A percentile compares a stretch with the other conserved stretches of the same genome.
phyloP scores from a whole-genome alignment of 805 yeast genomes.

The Saccharomycopsis malanga region DNA sequence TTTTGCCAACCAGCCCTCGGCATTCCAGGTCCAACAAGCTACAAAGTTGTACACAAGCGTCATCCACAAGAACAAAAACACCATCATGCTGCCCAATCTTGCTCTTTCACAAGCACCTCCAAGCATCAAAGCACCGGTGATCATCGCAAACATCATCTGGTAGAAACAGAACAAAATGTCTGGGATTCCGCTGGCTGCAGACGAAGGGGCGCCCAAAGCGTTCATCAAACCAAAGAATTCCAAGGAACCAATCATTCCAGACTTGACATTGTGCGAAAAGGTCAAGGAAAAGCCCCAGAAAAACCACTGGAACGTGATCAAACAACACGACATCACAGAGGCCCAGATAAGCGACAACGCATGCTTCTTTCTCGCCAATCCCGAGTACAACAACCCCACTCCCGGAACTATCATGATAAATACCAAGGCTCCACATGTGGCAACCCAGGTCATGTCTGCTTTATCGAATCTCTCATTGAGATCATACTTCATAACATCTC shows the following conservation, averaged over 20 bases:
- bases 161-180: slow-evolving; percentile 83
- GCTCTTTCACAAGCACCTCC: slow-evolving; percentile 99
- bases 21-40: slow-evolving; percentile 98
- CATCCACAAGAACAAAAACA: slow-evolving; percentile 88
- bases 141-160: slow-evolving; percentile 96
- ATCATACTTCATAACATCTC: slow-evolving; percentile 67
- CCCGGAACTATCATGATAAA: slow-evolving; percentile 93
- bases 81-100: slow-evolving; percentile 92
- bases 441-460: slow-evolving; percentile 84
- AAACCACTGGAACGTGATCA: slow-evolving; percentile 92
- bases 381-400: slow-evolving; percentile 87
- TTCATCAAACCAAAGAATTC: slow-evolving; percentile 73
- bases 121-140: slow-evolving; percentile 86
- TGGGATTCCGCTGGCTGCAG: slow-evolving; percentile 60
- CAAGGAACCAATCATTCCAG: slow-evolving; percentile 73
- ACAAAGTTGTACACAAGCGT: slow-evolving; percentile 93
- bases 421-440: slow-evolving; percentile 69
- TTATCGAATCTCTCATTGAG: slow-evolving; percentile 61
- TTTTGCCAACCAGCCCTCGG: slow-evolving; percentile 77
- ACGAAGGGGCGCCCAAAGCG: slow-evolving; percentile 75
- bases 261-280: slow-evolving; percentile 58
- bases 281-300: slow-evolving; percentile 96
- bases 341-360: slow-evolving; percentile 95
- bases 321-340: slow-evolving; percentile 77
- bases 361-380: slow-evolving; percentile 89